phyloP scores from a whole-genome alignment of 805 yeast species.

The Wickerhamomyces chambardii region DNA sequence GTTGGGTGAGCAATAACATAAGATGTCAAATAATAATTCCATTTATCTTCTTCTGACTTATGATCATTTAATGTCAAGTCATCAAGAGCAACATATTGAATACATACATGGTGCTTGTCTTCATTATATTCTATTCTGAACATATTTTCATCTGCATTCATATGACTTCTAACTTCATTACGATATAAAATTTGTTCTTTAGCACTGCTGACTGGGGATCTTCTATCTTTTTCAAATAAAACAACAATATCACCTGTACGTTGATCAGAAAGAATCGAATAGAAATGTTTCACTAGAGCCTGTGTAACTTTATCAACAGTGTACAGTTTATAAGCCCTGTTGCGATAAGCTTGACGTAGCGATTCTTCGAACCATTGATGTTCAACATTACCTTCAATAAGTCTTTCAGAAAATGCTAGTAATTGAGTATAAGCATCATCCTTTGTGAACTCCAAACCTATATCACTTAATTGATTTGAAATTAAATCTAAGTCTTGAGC shows the following conservation, averaged over 20 bases:
- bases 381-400: slow-evolving; percentile 86
- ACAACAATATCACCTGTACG: slow-evolving; percentile 75
- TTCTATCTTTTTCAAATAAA: slow-evolving; percentile 77
- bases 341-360: slow-evolving; percentile 88
- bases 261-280: slow-evolving; percentile 69
- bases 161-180: slow-evolving; percentile 72
- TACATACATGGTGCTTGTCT: slow-evolving; percentile 38
- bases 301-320: slow-evolving; percentile 91
- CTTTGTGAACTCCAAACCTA: slow-evolving; percentile 68
- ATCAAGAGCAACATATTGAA: slow-evolving; percentile 81
- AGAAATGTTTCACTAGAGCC: slow-evolving; percentile 77
- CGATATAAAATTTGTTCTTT: slow-evolving; percentile 87
- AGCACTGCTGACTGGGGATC: slow-evolving; percentile 54
- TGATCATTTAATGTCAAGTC: slow-evolving; percentile 78
- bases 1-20: slow-evolving; percentile 95
- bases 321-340: slow-evolving; percentile 86
- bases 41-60: slow-evolving; percentile 64
- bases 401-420: slow-evolving; percentile 60
- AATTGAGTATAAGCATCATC: slow-evolving; percentile 71
- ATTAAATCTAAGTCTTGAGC: slow-evolving; percentile 81
- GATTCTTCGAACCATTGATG: slow-evolving; percentile 95
- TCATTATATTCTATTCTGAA: slow-evolving; percentile 75
- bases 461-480: slow-evolving; percentile 71
- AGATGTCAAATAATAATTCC: slow-evolving; percentile 91
- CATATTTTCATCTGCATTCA: slow-evolving; percentile 87